Percentiles rank a stretch among this genome's conserved stretches.
Evolutionary conservation across 2,329 filamentous ascomycete species (phyloP).

Genomic region (Aspergillus glaucus): DNA sequence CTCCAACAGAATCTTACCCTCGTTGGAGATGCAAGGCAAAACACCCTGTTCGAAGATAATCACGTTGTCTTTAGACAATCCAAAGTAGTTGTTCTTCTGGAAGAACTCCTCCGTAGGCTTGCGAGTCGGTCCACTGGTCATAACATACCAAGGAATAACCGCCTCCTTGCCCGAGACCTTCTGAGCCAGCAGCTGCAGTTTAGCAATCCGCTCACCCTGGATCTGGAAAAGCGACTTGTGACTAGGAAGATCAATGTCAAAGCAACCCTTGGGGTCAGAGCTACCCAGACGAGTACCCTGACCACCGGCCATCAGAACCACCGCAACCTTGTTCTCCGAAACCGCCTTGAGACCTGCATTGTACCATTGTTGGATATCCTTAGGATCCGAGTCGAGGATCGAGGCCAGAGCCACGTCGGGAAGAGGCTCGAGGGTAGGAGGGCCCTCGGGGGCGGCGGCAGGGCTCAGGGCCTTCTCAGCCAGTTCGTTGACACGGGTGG

Average conservation of each 20-base stretch:
- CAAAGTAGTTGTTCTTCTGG: conserved; percentile 82
- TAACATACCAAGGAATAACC: conserved; percentile 94
- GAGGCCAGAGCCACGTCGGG: conserved; percentile 81
- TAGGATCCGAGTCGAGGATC: conserved; percentile 77
- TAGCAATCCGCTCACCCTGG: conserved; percentile 87
- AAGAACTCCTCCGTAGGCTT: conserved; percentile 93
- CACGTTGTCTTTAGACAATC: conserved; percentile 76
- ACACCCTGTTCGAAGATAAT: conserved; percentile 95
- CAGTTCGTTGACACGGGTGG: conserved; percentile 79
- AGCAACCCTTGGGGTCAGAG: conserved; percentile 95
- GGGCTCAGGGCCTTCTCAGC: conserved; percentile 76
- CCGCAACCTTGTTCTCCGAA: conserved; percentile 64
- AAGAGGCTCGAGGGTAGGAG: conserved; percentile 69
- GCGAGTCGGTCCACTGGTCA: conserved; percentile 94
- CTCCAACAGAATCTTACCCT: conserved; percentile 94
- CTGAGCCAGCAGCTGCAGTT: conserved; percentile 73
- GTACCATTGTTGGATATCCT: conserved; percentile 80
- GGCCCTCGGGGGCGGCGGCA: conserved; percentile 46
- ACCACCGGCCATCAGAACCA: conserved; percentile 94
- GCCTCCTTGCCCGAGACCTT: conserved; percentile 58
- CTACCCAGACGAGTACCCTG: conserved; percentile 93
- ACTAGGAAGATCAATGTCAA: conserved; percentile 88
- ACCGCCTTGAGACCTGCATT: conserved; percentile 60
- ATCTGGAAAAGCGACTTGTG: conserved; percentile 95
- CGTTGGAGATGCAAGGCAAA: conserved; percentile 91